These are phyloP conservation scores for Ogataea sp. DNA, from an alignment of 805 yeast genomes.

Conservation along the genomic window DNA sequence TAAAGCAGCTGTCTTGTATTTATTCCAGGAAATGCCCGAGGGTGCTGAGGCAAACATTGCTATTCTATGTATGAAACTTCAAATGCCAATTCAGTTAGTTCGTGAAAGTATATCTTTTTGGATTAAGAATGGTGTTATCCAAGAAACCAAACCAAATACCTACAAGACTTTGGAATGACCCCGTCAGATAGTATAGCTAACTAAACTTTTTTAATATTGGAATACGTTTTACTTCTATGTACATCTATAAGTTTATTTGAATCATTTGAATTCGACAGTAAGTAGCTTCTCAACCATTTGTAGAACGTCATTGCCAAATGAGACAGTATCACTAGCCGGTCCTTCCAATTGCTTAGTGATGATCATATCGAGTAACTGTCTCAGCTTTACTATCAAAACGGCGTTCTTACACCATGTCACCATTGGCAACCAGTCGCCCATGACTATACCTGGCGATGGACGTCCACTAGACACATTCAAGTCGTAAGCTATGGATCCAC, in stretches of 20 bases:
- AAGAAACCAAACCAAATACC: constrained; percentile 26
- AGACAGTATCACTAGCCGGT: constrained; percentile 27
- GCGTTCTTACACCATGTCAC: constrained; percentile 94
- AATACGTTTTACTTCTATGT: no score
- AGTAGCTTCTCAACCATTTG: constrained; percentile 31
- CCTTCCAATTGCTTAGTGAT: constrained; percentile 52
- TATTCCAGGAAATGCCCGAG: constrained; percentile 16
- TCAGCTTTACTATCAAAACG: constrained; percentile 65
- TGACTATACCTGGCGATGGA: constrained; percentile 73
- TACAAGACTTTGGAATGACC: constrained; percentile 34
- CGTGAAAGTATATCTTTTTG: constrained; percentile 45
- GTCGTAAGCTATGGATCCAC: constrained; percentile 64
- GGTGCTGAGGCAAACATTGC: constrained; percentile 18
- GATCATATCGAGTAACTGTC: constrained; percentile 57
- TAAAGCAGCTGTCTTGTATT: constrained; percentile 49
- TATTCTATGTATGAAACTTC: constrained; percentile 28
- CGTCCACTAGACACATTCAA: constrained; percentile 31
- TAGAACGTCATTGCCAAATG: constrained; percentile 28
- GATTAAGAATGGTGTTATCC: constrained; percentile 51
- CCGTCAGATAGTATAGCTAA: no score
- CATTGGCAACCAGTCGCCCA: constrained; percentile 86
- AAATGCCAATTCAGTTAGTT: constrained; percentile 35
- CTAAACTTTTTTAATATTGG: no score
- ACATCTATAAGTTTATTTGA: neutral
- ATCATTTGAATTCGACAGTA: constrained; percentile 8